Percentiles rank a stretch among this genome's conserved stretches.
These are phyloP conservation scores for Backusella morwellensis DNA, from an alignment of 192 early-diverging fungal genomes.

Conservation along the genomic window DNA sequence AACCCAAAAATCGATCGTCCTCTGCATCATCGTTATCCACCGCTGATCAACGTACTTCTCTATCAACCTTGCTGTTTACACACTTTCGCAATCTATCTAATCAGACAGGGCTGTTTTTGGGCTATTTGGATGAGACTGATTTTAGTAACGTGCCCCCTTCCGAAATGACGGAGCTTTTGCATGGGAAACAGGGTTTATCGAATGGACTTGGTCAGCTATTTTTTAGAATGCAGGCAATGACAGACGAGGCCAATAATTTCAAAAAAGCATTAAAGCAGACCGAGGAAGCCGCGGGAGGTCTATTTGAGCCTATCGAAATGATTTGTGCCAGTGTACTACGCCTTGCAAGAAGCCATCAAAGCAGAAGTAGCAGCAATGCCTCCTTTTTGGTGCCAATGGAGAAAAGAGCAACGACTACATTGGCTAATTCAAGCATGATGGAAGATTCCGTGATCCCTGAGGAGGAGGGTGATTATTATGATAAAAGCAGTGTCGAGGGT, in stretches of 20 bases:
- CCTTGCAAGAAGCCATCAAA: not conserved
- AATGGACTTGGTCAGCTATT: constrained; percentile 13
- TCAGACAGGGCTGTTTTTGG: constrained; percentile 10
- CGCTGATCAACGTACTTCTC: not conserved
- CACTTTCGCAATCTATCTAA: constrained; percentile 20
- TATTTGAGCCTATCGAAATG: constrained; percentile 6
- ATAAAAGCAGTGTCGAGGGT: not conserved
- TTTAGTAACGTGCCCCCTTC: not conserved
- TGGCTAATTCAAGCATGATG: not conserved
- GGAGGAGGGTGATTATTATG: not conserved
- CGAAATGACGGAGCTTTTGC: not conserved
- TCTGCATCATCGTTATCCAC: not conserved
- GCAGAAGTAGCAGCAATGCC: constrained; percentile 2
- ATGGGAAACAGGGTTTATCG: not conserved
- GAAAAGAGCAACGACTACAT: not conserved
- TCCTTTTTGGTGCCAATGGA: not conserved
- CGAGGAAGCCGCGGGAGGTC: not conserved
- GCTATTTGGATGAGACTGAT: constrained; percentile 17
- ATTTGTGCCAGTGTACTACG: constrained; percentile 12
- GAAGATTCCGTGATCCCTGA: not conserved
- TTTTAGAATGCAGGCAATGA: constrained; percentile 14
- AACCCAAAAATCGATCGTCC: not conserved
- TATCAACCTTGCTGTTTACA: constrained; percentile 7
- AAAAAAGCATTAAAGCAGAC: not conserved
- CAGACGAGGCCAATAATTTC: constrained; percentile 1